Evolutionary conservation across 2,329 filamentous ascomycete species (phyloP), one percentile per base, ranked within the genome.

Genomic region (Pestalotiopsis sp.): DNA sequence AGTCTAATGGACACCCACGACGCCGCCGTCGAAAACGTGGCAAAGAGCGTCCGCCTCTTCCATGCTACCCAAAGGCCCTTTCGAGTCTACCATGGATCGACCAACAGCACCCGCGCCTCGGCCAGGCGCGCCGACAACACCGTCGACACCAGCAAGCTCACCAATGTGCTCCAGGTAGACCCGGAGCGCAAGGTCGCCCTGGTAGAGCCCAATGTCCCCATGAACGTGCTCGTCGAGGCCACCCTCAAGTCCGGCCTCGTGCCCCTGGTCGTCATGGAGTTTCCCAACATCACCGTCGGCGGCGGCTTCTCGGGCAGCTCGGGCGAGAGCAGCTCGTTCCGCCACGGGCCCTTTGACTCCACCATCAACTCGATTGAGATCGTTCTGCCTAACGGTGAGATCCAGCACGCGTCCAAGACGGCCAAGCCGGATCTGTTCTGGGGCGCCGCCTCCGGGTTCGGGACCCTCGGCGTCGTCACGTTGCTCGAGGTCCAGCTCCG

Each of bases 81-180:
- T 79, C 86, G 91, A n/a, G 90, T 94, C 76, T 92, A 90, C 73
- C 92, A 94, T 80, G 92, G 92, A 70, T 90, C 91, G 0, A 94
- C 92, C 31, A 94, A 93, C 81, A 93, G 89, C 79, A 94, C 92
- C 49, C 89, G 92, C 7, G 85, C 86, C 31, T 84, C 84, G 7
- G 80, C 82, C 23, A 83, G 84, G 38, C 79, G 78, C 60, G 76
- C 78, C 13, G 83, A 85, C 76, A 87, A 87, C 73, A 87, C 89
- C 11, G 83, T 95, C 67, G 91, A 93, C 77, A 93, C 91, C 49
- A 91, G 89, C 78, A 75, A 77, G 3, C 85, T 95, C 11, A 85
- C 83, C 71, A 85, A 87, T 77, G 87, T 95, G 17, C 81, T 95
- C 11, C 79, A 82, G 9, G 81, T 95, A 61, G 86, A 93, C 75